Evolutionary conservation across 2,329 filamentous ascomycete genomes (phyloP).

Genomic region (Talaromyces sp.): DNA sequence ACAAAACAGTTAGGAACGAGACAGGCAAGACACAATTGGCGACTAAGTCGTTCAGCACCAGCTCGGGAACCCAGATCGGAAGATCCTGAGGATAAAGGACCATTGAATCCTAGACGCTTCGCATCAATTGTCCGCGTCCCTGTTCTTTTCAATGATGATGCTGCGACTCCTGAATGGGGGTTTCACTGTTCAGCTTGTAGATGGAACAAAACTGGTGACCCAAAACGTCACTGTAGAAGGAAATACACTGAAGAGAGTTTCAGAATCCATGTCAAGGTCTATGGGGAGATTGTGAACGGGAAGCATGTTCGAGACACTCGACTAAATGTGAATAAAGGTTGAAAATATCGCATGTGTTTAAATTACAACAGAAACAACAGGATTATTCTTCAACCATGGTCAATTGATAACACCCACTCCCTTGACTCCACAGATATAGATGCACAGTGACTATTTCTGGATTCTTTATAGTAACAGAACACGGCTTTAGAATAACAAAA

Average conservation of each 20-base stretch:
- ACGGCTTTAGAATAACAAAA: no score
- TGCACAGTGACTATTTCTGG: no score
- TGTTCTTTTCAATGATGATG: background rate
- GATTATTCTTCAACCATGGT: no score
- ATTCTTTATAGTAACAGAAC: no score
- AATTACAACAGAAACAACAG: no score
- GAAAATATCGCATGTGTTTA: no score
- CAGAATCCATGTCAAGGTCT: background rate
- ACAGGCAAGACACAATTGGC: no score
- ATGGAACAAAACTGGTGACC: background rate
- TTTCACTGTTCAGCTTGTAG: background rate
- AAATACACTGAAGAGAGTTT: background rate
- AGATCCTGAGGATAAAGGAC: background rate
- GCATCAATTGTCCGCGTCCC: constrained; percentile 1
- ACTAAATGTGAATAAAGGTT: background rate
- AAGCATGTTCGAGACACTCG: background rate
- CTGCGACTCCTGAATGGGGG: background rate
- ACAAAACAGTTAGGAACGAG: no score
- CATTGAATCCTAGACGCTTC: background rate
- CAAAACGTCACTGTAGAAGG: background rate
- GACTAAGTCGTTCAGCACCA: no score
- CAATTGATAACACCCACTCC: no score
- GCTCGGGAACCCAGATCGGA: background rate
- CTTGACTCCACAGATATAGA: no score
- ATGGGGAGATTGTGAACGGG: background rate